These are phyloP conservation scores for Thalassiosira sp. DNA, from an alignment of 352 stramenopile species.

Conservation along the genomic window DNA sequence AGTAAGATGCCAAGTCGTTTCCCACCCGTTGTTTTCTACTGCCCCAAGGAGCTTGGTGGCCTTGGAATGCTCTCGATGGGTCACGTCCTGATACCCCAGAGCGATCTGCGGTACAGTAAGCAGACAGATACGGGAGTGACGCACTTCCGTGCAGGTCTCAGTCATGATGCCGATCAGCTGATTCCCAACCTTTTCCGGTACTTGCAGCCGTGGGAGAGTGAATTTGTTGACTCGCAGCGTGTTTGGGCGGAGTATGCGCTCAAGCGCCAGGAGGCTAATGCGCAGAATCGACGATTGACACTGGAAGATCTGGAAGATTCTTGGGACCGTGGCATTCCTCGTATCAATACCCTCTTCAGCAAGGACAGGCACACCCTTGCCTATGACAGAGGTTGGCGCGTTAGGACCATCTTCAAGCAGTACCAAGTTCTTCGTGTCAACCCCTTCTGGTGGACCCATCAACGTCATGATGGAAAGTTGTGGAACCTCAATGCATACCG, in stretches of 20 bases:
- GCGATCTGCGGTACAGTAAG: slow-evolving; percentile 98
- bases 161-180: slow-evolving; percentile 97
- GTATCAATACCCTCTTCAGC: slow-evolving; percentile 86
- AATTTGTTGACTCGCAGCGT: slow-evolving; percentile 99
- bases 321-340: slow-evolving; percentile 96
- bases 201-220: slow-evolving; percentile 96
- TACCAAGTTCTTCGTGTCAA: slow-evolving; percentile 98
- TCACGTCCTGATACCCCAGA: slow-evolving; percentile 99
- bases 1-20: slow-evolving; percentile 99
- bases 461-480: slow-evolving; percentile 98
- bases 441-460: slow-evolving; percentile 98
- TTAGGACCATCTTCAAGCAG: slow-evolving; percentile 98
- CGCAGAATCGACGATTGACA: slow-evolving; percentile 97
- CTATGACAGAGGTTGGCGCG: slow-evolving; percentile 99
- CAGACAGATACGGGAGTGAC: slow-evolving; percentile 98
- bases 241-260: slow-evolving; percentile 99
- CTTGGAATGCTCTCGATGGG: slow-evolving; percentile 99
- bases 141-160: slow-evolving; percentile 96
- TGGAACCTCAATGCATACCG: slow-evolving; percentile 99
- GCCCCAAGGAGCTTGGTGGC: slow-evolving; percentile 98
- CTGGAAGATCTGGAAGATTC: slow-evolving; percentile 99
- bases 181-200: slow-evolving; percentile 99
- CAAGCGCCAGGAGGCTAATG: slow-evolving; percentile 98
- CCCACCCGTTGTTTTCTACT: slow-evolving; percentile 99
- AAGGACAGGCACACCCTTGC: slow-evolving; percentile 98